Base-by-base conservation (phyloP, 1,284 basidiomycete genomes). In the Inonotus obliquus region DNA sequence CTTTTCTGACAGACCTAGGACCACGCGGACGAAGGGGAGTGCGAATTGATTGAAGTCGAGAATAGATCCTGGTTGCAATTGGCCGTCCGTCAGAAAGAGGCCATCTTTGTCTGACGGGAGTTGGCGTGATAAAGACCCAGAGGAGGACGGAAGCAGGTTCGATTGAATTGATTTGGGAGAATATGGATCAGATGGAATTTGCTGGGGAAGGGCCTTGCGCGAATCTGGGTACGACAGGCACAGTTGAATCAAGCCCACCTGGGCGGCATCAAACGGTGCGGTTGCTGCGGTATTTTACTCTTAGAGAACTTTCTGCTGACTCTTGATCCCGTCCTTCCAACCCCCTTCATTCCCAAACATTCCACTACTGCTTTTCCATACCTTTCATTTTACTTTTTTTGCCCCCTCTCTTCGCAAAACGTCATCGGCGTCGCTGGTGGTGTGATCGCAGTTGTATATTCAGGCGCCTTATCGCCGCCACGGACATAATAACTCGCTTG, bases 401-500 rank as follows among this genome's bases (percentile, higher is more conserved):
- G 21, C 17, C 21, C n/a, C 56, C 32, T 25, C 39, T 14, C 48
- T 29, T 53, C 39, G 39, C 41, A 25, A 23, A 32, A 53, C 38
- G 47, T 45, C 25, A 29, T 53, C 49, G 17, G 23, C 21, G 21
- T 6, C 38, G 5, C n/a, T 21, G 23, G 35, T 55, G 39, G 29
- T 55, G 17, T 19, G 37, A 21, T 4, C 17, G 11, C 47, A 61
- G 54, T 1, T 52, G 37, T 59, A 52, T 45, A 45, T 49, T n/a
- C 57, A 19, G 41, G 19, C 41, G n/a, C n/a, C 44, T 51, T 49
- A 49, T 49, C 35, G 37, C 47, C 47, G 29, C 23, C 60, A 61
- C 51, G 38, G 38, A 25, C 54, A 61, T 21, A 61, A 56, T 41
- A 56, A 57, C 35, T 61, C 60, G 25, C 48, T 57, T 45, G 54